Base-by-base conservation (phyloP, 23 red algal genomes). In the Gracilaria domingensis region DNA sequence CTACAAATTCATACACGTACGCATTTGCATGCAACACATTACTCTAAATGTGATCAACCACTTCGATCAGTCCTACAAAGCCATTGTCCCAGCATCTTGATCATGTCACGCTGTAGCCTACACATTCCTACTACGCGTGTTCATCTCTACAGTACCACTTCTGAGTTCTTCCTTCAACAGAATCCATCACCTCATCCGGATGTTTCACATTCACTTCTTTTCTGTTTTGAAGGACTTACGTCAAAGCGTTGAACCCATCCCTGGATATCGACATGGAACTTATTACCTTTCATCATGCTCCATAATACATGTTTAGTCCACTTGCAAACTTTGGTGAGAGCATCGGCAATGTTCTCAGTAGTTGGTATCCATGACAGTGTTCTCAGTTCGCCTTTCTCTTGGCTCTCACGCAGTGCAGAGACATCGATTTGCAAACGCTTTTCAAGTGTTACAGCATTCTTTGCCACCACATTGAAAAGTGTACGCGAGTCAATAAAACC, bases 381-480 rank as follows among this genome's bases (percentile, higher is more conserved):
- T 3, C 55, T 2, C 17, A 84, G 55, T 39, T 60, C 80, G 8
- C 80, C 80, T 23, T 45, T 84, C 36, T 60, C 38, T 6, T 66
- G 80, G 39, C 26, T 65, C 54, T 84, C 80, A 47, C 59, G 80
- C 2, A 66, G 38, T 35, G 54, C 80, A 64, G 2, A 57, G 9
- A 84, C 39, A 66, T 84, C 58, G 38, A 84, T 84, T 29, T 79
- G 16, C 1, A 84, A 20, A 38, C 80, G 30, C 17, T 66, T 61
- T 54, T 84, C 80, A 13, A 64, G 55, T 4, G 80, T 84, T 35
- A 4, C 54, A 39, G 37, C 54, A 66, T 65, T 61, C 55, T 66
- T 61, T 58, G 55, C 59, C 4, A 64, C 54, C 17, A 66, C 30
- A 64, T 84, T 66, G 24, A 84, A 84, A 4, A 84, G 25, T 29